A percentile compares a stretch with the other conserved stretches of the same genome.
Evolutionary conservation across 345 rosid genomes (phyloP).

Genomic region (Brassica carinata): DNA sequence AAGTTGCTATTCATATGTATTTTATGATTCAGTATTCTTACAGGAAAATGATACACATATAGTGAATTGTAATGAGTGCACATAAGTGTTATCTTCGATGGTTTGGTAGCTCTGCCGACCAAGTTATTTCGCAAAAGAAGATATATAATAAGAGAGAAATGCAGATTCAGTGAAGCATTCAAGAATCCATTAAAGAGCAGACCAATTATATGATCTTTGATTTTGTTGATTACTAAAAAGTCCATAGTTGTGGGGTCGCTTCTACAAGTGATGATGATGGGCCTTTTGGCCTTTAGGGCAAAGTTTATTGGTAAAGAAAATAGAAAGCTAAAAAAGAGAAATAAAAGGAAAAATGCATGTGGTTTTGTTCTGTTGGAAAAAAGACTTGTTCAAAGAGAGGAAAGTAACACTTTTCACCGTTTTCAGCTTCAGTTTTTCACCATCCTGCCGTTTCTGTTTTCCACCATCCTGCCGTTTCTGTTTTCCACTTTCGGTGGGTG

Average conservation of each 20-base stretch:
- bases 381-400: neutral
- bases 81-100: neutral
- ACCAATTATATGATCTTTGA: neutral
- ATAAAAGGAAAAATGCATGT: neutral
- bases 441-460: neutral
- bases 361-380: neutral
- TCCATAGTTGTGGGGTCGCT: conserved; percentile 3
- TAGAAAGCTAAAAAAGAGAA: neutral
- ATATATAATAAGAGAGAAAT: neutral
- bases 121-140: neutral
- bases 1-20: neutral
- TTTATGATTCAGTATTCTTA: neutral
- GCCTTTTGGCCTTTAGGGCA: neutral
- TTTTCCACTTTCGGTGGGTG: neutral
- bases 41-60: neutral
- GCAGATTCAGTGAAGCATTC: neutral
- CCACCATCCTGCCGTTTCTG: neutral
- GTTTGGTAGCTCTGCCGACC: neutral
- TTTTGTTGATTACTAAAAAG: neutral
- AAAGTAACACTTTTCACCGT: neutral
- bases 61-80: neutral
- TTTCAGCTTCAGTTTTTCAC: neutral
- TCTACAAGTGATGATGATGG: neutral
- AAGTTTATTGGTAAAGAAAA: neutral
- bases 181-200: neutral